A percentile compares a stretch with the other conserved stretches of the same genome.
These are phyloP conservation scores for Picochlorum sp. DNA, from an alignment of 139 green algal species.

Conservation along the genomic window DNA sequence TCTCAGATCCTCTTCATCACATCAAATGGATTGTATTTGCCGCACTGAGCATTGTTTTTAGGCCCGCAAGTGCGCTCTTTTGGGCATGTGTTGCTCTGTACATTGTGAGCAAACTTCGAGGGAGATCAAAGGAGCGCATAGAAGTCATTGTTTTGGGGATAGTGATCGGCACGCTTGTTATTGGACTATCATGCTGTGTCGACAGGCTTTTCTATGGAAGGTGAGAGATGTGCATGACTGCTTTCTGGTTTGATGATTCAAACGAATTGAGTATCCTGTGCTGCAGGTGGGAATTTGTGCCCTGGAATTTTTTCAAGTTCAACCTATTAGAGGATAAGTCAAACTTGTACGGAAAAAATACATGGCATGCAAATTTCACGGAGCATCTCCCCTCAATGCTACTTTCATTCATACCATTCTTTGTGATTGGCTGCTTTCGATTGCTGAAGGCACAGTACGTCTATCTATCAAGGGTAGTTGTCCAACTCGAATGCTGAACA, in stretches of 20 bases:
- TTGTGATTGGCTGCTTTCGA: constrained; percentile 5
- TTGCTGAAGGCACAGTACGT: no score
- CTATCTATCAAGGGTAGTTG: no score
- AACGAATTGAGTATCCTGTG: not conserved
- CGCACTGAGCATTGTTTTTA: constrained; percentile 24
- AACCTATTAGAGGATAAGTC: constrained; percentile 49
- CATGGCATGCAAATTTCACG: constrained; percentile 66
- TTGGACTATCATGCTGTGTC: not conserved
- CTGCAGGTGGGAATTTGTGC: constrained; percentile 37
- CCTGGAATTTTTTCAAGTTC: constrained; percentile 61
- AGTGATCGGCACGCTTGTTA: not conserved
- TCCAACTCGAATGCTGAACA: no score
- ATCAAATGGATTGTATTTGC: constrained; percentile 22
- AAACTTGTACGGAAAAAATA: constrained; percentile 49
- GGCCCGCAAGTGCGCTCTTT: constrained; percentile 34
- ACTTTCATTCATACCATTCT: constrained; percentile 24
- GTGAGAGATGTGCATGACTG: not conserved
- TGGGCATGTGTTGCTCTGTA: constrained; percentile 15
- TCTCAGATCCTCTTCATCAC: not conserved
- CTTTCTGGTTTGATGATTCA: not conserved
- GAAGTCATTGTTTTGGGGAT: not conserved
- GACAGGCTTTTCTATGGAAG: not conserved
- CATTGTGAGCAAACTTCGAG: no score
- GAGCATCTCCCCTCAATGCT: constrained; percentile 29
- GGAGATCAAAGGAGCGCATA: not conserved